Evolutionary conservation across 768 basidiomycete genomes (phyloP), one percentile per base, ranked within the genome.

Genomic region (Pleurotus ostreatus): DNA sequence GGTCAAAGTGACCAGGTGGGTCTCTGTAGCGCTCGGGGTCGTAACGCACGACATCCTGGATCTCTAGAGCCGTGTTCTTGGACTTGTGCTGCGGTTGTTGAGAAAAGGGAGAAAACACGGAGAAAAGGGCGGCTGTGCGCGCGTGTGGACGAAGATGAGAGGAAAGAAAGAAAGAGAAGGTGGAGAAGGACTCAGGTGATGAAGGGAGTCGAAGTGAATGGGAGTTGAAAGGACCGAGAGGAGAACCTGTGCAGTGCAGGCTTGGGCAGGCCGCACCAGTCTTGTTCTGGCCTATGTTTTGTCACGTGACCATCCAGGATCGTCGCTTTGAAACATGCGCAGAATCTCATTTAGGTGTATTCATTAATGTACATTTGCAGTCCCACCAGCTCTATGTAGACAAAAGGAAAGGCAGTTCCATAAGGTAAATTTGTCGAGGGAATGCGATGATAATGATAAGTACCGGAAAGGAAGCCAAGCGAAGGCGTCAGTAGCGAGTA

Each of bases 181-280:
- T 30, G 60, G 53, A 64, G 57, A 18, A 66, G 63, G 26, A 57
- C 58, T 49, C 72, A 72, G 40, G 70, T 65, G 30, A 34, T 34
- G 26, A 65, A 63, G 6, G 56, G 64, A 16, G 59, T 61, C 20
- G 60, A 57, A 34, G 57, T 55, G 6, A 60, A 49, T 22, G 34
- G 43, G 40, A 44, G 49, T 20, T 47, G 23, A 37, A 51, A 47
- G 25, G 15, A 56, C 56, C 55, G 51, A 23, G 23, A 44, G 43
- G 22, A 9, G 46, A 23, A 47, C 46, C 22, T 26, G 49, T 20
- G 25, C 30, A 16, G 20, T 44, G 20, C n/a, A 44, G n/a, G 20
- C 41, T 22, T 44, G n/a, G n/a, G 41, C 41, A 44, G 41, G 25
- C 49, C 49, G 49, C 49, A 51, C 49, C 26, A 51, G 49, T 16